Percentiles rank a stretch among this genome's conserved stretches.
Conservation (phyloP, 2,329 filamentous ascomycete species). For the Colletotrichum sp. region DNA sequence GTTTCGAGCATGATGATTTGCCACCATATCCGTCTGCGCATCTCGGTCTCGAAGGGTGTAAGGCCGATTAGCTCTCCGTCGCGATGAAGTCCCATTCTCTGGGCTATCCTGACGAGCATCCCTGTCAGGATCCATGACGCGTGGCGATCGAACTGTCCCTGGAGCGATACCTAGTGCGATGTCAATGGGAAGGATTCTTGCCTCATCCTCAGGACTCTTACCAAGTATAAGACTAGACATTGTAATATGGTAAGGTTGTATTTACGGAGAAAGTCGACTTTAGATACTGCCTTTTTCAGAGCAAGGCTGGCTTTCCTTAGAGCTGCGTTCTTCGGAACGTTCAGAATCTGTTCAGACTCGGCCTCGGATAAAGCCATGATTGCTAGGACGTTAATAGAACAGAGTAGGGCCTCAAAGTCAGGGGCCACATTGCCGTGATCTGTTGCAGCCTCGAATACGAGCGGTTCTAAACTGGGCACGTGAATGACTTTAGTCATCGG, state of each 20-base stretch:
- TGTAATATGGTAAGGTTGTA: constrained; percentile 64
- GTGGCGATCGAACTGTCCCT: constrained; percentile 63
- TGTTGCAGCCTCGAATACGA: constrained; percentile 33
- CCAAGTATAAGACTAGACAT: constrained; percentile 63
- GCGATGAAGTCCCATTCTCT: constrained; percentile 70
- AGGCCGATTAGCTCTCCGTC: constrained; percentile 63
- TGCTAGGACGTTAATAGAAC: constrained; percentile 64
- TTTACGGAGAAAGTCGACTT: constrained; percentile 61
- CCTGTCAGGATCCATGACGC: constrained; percentile 66
- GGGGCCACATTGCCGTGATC: constrained; percentile 20
- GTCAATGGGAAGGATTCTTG: constrained; percentile 30
- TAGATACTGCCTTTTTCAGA: constrained; percentile 52
- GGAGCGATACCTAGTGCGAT: constrained; percentile 52
- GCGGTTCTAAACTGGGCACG: constrained; percentile 58
- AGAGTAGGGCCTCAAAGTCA: constrained; percentile 62
- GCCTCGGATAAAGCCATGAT: constrained; percentile 62
- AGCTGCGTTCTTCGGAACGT: constrained; percentile 51
- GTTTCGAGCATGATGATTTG: constrained; percentile 33
- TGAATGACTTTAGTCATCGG: constrained; percentile 76
- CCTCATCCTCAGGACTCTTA: constrained; percentile 57
- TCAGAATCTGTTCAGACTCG: constrained; percentile 60
- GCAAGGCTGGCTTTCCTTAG: constrained; percentile 56
- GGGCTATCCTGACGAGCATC: constrained; percentile 65
- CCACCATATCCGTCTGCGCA: constrained; percentile 71
- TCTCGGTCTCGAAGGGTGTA: constrained; percentile 68